A percentile compares a stretch with the other conserved stretches of the same genome.
phyloP scores from a whole-genome alignment of 768 basidiomycete genomes.

The Clitopilus passeckerianus region DNA sequence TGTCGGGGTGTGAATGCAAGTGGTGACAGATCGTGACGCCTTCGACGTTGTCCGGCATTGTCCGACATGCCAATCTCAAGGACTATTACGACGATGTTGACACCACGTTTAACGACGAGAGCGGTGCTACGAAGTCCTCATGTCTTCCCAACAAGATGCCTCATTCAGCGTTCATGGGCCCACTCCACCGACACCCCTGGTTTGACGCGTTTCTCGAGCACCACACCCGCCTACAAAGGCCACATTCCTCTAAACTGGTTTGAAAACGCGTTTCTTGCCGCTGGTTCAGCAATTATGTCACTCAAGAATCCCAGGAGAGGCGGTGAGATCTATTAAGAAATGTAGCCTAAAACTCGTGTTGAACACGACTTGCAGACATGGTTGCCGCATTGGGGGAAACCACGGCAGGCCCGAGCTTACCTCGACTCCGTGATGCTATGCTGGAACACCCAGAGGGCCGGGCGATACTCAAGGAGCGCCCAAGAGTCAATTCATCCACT shows the following conservation, averaged over 20 bases:
- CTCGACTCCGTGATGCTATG: slow-evolving; percentile 74
- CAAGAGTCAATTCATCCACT: slow-evolving; percentile 72
- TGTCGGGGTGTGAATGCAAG: not conserved
- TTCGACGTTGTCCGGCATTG: not conserved
- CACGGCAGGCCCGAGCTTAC: slow-evolving; percentile 76
- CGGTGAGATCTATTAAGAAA: slow-evolving; percentile 47
- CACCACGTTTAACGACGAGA: not conserved
- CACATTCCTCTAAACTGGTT: slow-evolving; percentile 79
- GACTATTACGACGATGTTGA: not conserved
- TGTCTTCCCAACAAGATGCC: not conserved
- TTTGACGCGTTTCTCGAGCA: slow-evolving; percentile 15
- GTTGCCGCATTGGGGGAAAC: slow-evolving; percentile 93
- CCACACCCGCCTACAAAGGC: slow-evolving; percentile 61
- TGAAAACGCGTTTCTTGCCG: slow-evolving; percentile 81
- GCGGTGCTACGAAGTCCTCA: not conserved
- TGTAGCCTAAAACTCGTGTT: not conserved
- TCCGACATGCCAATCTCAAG: not conserved
- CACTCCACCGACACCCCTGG: not conserved
- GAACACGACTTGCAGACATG: slow-evolving; percentile 60
- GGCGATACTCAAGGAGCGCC: slow-evolving; percentile 76
- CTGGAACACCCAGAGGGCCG: slow-evolving; percentile 78
- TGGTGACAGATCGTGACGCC: not conserved
- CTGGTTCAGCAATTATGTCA: slow-evolving; percentile 81
- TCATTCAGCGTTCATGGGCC: not conserved
- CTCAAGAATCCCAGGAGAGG: slow-evolving; percentile 78